Base-by-base conservation (phyloP, 176 grass and related monocot species). In the Eleusine indica region DNA sequence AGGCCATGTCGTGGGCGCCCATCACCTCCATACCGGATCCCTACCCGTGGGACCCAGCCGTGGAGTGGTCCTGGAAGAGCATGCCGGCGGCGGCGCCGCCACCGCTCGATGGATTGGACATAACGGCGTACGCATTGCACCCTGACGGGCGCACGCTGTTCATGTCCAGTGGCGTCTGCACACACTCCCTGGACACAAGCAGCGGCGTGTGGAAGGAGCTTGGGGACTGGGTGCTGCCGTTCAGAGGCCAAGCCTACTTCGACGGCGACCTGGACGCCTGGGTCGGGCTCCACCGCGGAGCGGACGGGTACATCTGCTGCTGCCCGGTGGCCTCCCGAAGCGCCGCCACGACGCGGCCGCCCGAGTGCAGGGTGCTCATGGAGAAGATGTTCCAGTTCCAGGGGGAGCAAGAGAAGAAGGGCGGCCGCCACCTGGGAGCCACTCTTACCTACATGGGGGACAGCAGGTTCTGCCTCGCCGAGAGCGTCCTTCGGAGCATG, bases 401-500 rank as follows among this genome's bases (percentile, higher is more conserved):
- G 1, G 35, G 19, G 0, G 52, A 76, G 30, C 21, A 60, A 9
- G 18, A 51, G 7, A 41, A n/a, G 17, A 25, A 25, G 25, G 25
- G 25, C 25, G 25, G 25, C 25, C 25, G 25, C 25, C 37, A 43
- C 56, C 3, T 21, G 21, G 29, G 9, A 1, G 30, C 13, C 8
- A 66, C 60, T 21, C 62, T 79, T 12, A 68, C 46, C 63, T 53
- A 49, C 77, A 52, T 80, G 63, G 77, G 64, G 1, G 18, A 52
- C 44, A n/a, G 77, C 30, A 53, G 77, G 0, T 80, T 68, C 3
- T 21, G 5, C 18, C 12, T 80, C 6, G 18, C 68, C 3, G 77
- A 80, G 77, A 66, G 48, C 44, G 2, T 66, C 76, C 16, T 66
- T 15, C 25, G 61, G 8, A 3, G 4, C 19, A 4, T 15, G 49